phyloP scores from a whole-genome alignment of 2,329 filamentous ascomycete species.

The Fonsecaea multimorphosa region DNA sequence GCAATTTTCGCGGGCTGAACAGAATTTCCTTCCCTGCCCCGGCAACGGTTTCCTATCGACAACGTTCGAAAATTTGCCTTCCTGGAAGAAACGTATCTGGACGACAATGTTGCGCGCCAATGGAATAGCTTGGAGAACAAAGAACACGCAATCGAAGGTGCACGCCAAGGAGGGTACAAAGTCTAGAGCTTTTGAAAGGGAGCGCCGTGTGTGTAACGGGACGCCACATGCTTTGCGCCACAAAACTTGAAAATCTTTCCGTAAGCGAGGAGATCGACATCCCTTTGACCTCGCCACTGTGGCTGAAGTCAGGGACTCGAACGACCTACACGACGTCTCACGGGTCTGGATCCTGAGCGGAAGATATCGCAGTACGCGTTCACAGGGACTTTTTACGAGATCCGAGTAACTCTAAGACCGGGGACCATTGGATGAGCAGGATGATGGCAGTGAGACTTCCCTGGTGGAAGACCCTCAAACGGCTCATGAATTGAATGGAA shows the following conservation, averaged over 20 bases:
- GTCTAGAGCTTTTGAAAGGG: background rate
- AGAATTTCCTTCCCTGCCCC: background rate
- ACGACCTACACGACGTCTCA: background rate
- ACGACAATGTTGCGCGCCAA: background rate
- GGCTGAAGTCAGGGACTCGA: background rate
- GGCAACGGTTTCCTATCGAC: background rate
- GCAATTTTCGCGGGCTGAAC: background rate
- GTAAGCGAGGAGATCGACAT: background rate
- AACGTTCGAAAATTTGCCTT: background rate
- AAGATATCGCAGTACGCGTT: background rate
- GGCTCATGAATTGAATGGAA: background rate
- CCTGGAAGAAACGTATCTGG: background rate
- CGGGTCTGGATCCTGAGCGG: background rate
- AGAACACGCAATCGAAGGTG: slow-evolving; percentile 2
- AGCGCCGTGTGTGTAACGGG: background rate
- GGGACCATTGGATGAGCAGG: background rate
- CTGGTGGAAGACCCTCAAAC: background rate
- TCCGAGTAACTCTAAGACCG: background rate
- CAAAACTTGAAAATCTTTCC: slow-evolving; percentile 2
- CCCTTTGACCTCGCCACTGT: background rate
- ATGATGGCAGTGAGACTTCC: background rate
- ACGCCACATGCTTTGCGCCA: slow-evolving; percentile 7
- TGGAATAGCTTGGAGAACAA: background rate
- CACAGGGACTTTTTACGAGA: background rate
- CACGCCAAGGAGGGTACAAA: background rate